Evolutionary conservation across 352 stramenopile genomes (phyloP).

Genomic region (Pythium aquatile): DNA sequence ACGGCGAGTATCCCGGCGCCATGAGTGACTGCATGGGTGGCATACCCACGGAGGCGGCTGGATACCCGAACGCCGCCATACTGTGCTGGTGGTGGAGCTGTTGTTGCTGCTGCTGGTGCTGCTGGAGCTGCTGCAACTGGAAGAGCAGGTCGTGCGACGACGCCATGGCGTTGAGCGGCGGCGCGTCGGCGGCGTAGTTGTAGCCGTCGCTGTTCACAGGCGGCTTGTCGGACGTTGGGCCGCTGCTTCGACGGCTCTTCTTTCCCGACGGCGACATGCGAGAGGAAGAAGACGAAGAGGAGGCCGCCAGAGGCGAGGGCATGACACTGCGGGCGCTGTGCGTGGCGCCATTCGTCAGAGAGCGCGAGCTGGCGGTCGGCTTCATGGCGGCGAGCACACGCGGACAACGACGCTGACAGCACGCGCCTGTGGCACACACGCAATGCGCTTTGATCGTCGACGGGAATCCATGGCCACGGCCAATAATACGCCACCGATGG

Average conservation of each 20-base stretch:
- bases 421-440: no score
- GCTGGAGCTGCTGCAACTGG: conserved; percentile 52
- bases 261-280: conserved; percentile 28
- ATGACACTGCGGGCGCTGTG: conserved; percentile 12
- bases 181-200: neutral
- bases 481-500: no score
- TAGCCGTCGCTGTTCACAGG: conserved; percentile 9
- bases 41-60: neutral
- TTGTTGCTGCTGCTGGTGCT: conserved; percentile 31
- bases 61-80: conserved; percentile 18
- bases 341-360: conserved; percentile 20
- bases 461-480: no score
- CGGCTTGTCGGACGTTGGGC: neutral
- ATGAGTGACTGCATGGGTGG: conserved; percentile 13
- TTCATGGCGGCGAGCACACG: conserved; percentile 22
- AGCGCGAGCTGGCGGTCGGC: conserved; percentile 28
- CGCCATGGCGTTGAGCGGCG: conserved; percentile 6
- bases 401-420: no score
- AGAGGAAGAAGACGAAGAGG: conserved; percentile 14
- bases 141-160: conserved; percentile 37
- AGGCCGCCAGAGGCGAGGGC: conserved; percentile 26
- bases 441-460: no score
- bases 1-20: conserved; percentile 6
- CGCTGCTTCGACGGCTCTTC: conserved; percentile 18
- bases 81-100: conserved; percentile 31